phyloP scores from a whole-genome alignment of 2,329 filamentous ascomycete species.

The Fusarium acutatum region DNA sequence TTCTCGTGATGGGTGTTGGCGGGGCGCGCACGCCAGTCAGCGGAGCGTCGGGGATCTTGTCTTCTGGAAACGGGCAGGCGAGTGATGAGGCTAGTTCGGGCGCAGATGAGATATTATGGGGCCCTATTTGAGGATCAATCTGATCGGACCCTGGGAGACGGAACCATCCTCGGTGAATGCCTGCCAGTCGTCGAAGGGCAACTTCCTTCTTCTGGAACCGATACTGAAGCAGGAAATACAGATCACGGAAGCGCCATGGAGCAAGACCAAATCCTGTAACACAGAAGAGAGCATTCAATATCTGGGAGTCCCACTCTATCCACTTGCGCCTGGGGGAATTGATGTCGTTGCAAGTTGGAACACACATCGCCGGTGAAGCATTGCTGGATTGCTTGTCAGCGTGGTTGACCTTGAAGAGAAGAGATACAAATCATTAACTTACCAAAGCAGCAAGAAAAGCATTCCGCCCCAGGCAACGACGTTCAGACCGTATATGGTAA shows the following conservation, averaged over 20 bases:
- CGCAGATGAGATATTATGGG: conserved; percentile 59
- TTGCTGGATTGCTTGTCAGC: conserved; percentile 32
- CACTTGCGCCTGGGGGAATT: conserved; percentile 81
- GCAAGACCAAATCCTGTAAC: conserved; percentile 85
- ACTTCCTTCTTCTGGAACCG: conserved; percentile 61
- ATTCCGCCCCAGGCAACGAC: conserved; percentile 91
- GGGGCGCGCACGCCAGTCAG: conserved; percentile 76
- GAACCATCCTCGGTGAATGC: conserved; percentile 80
- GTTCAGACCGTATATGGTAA: conserved; percentile 82
- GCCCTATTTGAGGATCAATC: conserved; percentile 62
- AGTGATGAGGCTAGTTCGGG: conserved; percentile 41
- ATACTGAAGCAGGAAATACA: conserved; percentile 76
- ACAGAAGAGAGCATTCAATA: conserved; percentile 82
- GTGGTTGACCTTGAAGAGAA: neutral
- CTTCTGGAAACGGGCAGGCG: conserved; percentile 68
- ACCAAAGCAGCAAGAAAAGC: conserved; percentile 85
- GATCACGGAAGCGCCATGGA: conserved; percentile 84
- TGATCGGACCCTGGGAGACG: conserved; percentile 72
- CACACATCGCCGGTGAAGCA: conserved; percentile 73
- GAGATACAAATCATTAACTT: conserved; percentile 45
- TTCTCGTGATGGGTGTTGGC: conserved; percentile 75
- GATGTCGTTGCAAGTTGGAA: conserved; percentile 73
- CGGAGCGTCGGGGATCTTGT: conserved; percentile 70
- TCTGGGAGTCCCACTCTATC: conserved; percentile 87
- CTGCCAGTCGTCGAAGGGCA: conserved; percentile 74